phyloP scores from a whole-genome alignment of 23 red algal genomes.

The Gracilaria vermiculophylla region DNA sequence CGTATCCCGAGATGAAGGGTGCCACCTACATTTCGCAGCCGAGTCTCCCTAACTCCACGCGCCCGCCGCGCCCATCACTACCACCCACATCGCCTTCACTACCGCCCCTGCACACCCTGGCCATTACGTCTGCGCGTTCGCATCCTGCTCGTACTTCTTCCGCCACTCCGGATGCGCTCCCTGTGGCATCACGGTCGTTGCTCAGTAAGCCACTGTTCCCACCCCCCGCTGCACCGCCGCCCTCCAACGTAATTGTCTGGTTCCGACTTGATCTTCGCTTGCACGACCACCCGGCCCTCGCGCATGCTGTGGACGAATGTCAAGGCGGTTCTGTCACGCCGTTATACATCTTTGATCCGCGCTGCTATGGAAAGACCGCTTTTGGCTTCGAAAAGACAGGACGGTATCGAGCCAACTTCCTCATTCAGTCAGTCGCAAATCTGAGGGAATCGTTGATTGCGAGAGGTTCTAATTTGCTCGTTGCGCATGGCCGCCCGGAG shows the following conservation, averaged over 20 bases:
- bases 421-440: slow-evolving; percentile 77
- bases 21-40: slow-evolving; percentile 13
- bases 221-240: slow-evolving; percentile 4
- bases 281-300: slow-evolving; percentile 92
- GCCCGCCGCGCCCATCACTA: neutral
- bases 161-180: slow-evolving; percentile 1
- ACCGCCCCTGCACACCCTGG: neutral
- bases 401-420: slow-evolving; percentile 82
- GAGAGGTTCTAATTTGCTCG: slow-evolving; percentile 79
- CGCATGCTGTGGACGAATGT: slow-evolving; percentile 68
- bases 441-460: slow-evolving; percentile 60
- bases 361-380: slow-evolving; percentile 84
- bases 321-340: slow-evolving; percentile 43
- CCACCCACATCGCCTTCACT: neutral
- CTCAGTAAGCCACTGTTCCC: slow-evolving; percentile 16
- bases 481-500: slow-evolving; percentile 84
- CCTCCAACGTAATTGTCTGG: slow-evolving; percentile 73
- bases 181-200: neutral
- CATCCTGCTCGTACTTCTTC: slow-evolving; percentile 2
- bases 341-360: slow-evolving; percentile 93
- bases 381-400: slow-evolving; percentile 97
- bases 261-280: slow-evolving; percentile 89
- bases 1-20: neutral
- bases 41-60: neutral
- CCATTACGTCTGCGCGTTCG: neutral